phyloP scores from a whole-genome alignment of 2,329 filamentous ascomycete genomes.

The Rutstroemia sp. region DNA sequence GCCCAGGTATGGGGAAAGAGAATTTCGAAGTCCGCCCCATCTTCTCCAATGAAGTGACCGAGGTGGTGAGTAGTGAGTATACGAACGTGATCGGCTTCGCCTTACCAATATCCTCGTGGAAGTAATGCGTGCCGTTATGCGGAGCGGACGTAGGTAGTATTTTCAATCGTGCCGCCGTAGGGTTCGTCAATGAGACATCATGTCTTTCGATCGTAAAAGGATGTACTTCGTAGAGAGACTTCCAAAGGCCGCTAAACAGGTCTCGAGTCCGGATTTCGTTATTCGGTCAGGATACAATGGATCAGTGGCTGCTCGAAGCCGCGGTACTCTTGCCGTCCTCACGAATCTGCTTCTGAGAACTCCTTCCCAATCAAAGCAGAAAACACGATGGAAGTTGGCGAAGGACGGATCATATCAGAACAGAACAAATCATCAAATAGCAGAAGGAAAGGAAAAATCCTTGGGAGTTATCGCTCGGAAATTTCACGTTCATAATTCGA shows the following conservation, averaged over 20 bases:
- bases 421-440: neutral
- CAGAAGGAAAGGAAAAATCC: neutral
- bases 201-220: conserved; percentile 1
- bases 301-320: neutral
- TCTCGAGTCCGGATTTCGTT: neutral
- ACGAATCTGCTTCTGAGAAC: neutral
- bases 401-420: neutral
- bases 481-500: conserved; percentile 7
- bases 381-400: neutral
- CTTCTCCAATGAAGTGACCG: conserved; percentile 6
- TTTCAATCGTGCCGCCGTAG: neutral
- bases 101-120: neutral
- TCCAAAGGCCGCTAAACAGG: neutral
- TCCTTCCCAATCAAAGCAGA: neutral
- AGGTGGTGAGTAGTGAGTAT: neutral
- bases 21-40: conserved; percentile 32
- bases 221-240: neutral
- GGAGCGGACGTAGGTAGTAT: conserved; percentile 3
- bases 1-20: conserved; percentile 30
- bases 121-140: neutral
- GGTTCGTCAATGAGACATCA: conserved; percentile 8
- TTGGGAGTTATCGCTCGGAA: neutral
- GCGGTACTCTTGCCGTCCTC: neutral
- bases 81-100: neutral
- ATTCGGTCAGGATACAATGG: neutral